Evolutionary conservation across 306 rosid species (phyloP).

Genomic region (Fragaria ananassa): DNA sequence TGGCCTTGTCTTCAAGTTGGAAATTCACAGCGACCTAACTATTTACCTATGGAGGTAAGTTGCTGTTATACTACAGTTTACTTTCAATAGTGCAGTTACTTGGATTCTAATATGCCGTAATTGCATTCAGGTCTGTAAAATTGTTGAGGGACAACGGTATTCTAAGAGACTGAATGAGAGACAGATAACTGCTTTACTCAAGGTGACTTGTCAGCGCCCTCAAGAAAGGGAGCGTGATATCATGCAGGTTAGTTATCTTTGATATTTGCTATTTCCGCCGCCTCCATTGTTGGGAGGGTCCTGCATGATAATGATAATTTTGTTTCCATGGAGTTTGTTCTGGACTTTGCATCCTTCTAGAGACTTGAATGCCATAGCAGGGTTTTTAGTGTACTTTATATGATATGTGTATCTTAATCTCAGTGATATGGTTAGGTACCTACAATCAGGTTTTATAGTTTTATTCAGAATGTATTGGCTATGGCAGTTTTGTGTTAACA

Average conservation of each 20-base stretch:
- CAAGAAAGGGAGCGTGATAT: constrained; percentile 78
- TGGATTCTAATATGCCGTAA: constrained; percentile 17
- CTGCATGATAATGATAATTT: neutral
- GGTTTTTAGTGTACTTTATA: neutral
- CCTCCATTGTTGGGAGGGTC: too few relatives aligned
- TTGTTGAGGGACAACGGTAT: constrained; percentile 91
- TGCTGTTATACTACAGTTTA: neutral
- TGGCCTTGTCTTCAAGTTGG: constrained; percentile 99
- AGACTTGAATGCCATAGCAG: neutral
- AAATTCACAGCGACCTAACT: constrained; percentile 81
- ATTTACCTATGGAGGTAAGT: constrained; percentile 91
- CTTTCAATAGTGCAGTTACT: neutral
- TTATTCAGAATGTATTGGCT: neutral
- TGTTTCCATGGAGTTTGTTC: neutral
- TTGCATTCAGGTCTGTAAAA: constrained; percentile 78
- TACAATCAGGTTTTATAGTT: neutral
- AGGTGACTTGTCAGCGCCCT: constrained; percentile 95
- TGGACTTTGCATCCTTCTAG: neutral
- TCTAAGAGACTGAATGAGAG: constrained; percentile 79
- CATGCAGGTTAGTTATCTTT: constrained; percentile 52
- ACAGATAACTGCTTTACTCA: constrained; percentile 85
- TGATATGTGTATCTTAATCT: neutral
- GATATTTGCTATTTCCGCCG: neutral
- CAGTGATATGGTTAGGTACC: neutral
- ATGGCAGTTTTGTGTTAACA: neutral